Conservation (phyloP, 1,139 yeast species). For the Candida mesenterica region DNA sequence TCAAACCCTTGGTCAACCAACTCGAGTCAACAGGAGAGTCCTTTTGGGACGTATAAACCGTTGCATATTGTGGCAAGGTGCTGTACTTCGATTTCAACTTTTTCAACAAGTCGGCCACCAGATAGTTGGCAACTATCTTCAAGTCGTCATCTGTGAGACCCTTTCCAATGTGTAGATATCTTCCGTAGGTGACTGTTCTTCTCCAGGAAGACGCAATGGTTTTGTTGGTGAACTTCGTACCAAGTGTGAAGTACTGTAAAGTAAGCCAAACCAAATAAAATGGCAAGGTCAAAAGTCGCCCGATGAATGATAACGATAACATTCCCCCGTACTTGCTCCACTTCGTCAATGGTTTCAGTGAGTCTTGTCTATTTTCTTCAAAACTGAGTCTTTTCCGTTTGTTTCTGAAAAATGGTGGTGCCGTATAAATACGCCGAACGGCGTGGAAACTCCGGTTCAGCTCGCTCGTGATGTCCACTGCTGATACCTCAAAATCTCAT, state of each 20-base stretch:
- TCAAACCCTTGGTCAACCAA: slow-evolving; percentile 41
- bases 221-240: slow-evolving; percentile 5
- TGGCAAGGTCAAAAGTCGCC: slow-evolving; percentile 3
- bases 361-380: no score
- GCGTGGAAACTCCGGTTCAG: no score
- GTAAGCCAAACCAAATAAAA: slow-evolving; percentile 2
- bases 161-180: slow-evolving; percentile 3
- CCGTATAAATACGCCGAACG: no score
- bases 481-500: no score
- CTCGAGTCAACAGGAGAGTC: slow-evolving; percentile 22
- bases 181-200: slow-evolving; percentile 5
- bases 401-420: no score
- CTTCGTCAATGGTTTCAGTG: no score
- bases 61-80: slow-evolving; percentile 30
- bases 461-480: no score
- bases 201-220: slow-evolving; percentile 5
- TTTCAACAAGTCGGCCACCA: slow-evolving; percentile 3
- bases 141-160: slow-evolving; percentile 2
- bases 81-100: slow-evolving; percentile 2
- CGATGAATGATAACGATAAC: slow-evolving; percentile 3
- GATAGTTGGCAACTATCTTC: slow-evolving; percentile 3
- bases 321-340: no score
- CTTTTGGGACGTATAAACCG: slow-evolving; percentile 25
- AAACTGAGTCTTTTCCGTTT: no score
- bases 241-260: slow-evolving; percentile 5